These are phyloP conservation scores for Strobilomyces confusus DNA, from an alignment of 768 basidiomycete genomes.

Conservation along the genomic window DNA sequence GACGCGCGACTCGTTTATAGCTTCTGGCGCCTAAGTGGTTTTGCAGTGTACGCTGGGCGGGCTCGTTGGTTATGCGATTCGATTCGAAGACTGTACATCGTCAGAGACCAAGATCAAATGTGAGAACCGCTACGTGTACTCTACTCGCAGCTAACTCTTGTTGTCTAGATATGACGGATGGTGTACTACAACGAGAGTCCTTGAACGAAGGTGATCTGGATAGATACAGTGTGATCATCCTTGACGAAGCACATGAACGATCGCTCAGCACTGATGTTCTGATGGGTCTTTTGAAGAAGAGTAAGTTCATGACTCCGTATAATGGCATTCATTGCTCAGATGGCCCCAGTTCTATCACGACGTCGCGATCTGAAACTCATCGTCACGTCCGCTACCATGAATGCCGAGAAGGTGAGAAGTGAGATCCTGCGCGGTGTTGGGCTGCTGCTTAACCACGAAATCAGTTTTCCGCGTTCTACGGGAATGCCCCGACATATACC, in stretches of 20 bases:
- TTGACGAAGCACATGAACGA: conserved; percentile 99
- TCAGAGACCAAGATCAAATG: conserved; percentile 97
- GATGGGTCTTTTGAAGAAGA: conserved; percentile 93
- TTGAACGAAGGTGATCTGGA: conserved; percentile 98
- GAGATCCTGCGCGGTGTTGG: not conserved
- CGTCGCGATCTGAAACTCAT: conserved; percentile 92
- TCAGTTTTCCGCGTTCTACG: conserved; percentile 95
- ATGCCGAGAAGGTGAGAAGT: conserved; percentile 83
- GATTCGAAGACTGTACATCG: conserved; percentile 97
- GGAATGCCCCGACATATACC: conserved; percentile 90
- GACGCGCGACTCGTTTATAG: conserved; percentile 19
- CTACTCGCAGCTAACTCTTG: not conserved
- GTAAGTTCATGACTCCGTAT: conserved; percentile 42
- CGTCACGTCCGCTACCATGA: conserved; percentile 99
- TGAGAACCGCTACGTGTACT: conserved; percentile 34
- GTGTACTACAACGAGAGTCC: conserved; percentile 96
- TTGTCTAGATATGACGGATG: conserved; percentile 91
- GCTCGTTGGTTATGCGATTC: conserved; percentile 94
- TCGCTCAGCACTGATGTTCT: conserved; percentile 96
- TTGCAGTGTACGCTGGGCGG: conserved; percentile 80
- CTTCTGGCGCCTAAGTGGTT: conserved; percentile 3
- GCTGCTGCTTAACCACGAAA: not conserved
- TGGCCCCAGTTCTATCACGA: conserved; percentile 67
- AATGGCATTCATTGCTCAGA: not conserved
- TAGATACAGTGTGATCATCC: conserved; percentile 92